Evolutionary conservation across 2,329 filamentous ascomycete genomes (phyloP).

Genomic region (Ceratocystis cubensis): DNA sequence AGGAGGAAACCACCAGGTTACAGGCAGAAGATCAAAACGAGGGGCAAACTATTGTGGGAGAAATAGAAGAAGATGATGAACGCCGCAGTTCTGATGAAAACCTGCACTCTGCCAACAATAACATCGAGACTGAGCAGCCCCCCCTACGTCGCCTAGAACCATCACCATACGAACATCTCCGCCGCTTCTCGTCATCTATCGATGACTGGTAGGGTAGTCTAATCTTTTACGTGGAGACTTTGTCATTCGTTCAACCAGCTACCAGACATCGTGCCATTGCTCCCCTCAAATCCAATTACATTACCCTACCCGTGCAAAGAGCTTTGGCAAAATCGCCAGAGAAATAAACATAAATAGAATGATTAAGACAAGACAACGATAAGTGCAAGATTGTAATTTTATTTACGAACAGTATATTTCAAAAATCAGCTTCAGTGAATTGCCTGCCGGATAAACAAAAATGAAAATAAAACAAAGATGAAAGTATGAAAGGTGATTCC

Average conservation of each 20-base stretch:
- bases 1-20: not conserved
- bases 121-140: not conserved
- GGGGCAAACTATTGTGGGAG: not conserved
- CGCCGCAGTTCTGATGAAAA: not conserved
- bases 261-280: too few species aligned
- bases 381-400: not conserved
- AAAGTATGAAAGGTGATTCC: not conserved
- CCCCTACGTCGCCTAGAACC: not conserved
- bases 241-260: too few species aligned
- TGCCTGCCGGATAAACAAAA: not conserved
- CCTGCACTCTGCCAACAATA: not conserved
- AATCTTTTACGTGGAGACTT: not conserved
- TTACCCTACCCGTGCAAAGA: too few species aligned
- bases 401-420: constrained; percentile 7
- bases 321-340: not conserved
- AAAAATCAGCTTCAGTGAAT: not conserved
- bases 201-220: constrained; percentile 1
- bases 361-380: not conserved
- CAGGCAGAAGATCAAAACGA: not conserved
- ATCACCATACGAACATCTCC: not conserved
- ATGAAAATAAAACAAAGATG: constrained; percentile 5
- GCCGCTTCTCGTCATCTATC: not conserved
- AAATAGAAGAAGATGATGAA: not conserved
- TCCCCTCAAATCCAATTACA: too few species aligned
- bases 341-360: not conserved